Evolutionary conservation across 129 eudicot genomes (phyloP), one percentile per base, ranked within the genome.

Genomic region (Saposhnikovia divaricata): DNA sequence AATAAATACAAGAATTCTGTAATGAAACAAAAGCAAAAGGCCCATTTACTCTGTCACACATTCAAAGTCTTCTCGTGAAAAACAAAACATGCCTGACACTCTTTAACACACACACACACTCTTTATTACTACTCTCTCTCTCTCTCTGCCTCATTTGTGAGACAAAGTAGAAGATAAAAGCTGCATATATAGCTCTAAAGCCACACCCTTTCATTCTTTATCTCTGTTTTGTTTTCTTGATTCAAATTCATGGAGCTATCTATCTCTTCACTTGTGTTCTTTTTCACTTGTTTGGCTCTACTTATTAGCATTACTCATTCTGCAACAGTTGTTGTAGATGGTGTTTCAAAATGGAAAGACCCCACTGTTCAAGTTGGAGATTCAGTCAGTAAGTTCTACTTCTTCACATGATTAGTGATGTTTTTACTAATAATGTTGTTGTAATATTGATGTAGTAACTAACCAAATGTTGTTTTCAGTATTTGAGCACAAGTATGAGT

Each of bases 301-400:
- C 71, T 74, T 2, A 66, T 82, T 74, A 89, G 82, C 53, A 76
- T 79, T 59, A 81, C 86, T 65, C 45, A 83, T 16, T 83, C 90
- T 85, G 81, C 93, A 79, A 88, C 97, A 9, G 83, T 91, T 50
- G 91, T 93, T 44, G 92, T 91, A 27, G 98, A 93, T 87, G 98
- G 97, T 40, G 92, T 93, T 85, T 88, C 97, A 78, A 71, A 88
- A 47, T 91, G 96, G 98, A 84, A 84, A 63, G 87, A 93, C 68
- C 97, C 93, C n/a, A 85, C 81, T 63, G 90, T 89, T 82, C 90
- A 88, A 80, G 83, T 89, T 77, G 97, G 97, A 71, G 98, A 93
- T 84, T 84, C 97, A 78, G 84, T 93, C 83, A 85, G 98, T 93
- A 93, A 89, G 97, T 86, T 28, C 5, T 23, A 34, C 7, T 25